Conservation (phyloP, 2,329 filamentous ascomycete genomes). For the Aureobasidium uvarum region DNA sequence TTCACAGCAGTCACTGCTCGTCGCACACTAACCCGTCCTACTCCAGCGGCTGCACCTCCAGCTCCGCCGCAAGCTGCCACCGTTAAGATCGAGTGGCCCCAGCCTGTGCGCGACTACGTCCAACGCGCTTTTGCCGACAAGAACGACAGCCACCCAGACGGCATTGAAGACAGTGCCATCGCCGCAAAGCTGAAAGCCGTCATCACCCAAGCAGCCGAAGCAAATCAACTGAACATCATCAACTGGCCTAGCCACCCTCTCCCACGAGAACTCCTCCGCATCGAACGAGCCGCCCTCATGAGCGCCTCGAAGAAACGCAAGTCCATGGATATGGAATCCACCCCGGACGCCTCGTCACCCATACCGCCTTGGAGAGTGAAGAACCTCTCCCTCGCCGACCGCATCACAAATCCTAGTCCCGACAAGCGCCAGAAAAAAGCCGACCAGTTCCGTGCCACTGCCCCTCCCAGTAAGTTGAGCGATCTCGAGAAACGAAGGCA, state of each 20-base stretch:
- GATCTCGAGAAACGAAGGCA: constrained; percentile 85
- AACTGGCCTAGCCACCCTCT: constrained; percentile 83
- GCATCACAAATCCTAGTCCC: constrained; percentile 56
- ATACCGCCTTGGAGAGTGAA: constrained; percentile 69
- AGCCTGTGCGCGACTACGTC: constrained; percentile 82
- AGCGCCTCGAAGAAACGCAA: constrained; percentile 69
- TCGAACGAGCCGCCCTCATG: constrained; percentile 56
- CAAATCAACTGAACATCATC: constrained; percentile 65
- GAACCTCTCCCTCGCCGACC: constrained; percentile 72
- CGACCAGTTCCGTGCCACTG: constrained; percentile 42
- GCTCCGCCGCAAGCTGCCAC: constrained; percentile 30
- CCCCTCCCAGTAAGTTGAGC: constrained; percentile 76
- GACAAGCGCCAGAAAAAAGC: constrained; percentile 46
- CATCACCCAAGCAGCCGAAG: constrained; percentile 78
- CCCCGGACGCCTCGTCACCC: constrained; percentile 50
- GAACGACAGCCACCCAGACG: constrained; percentile 33
- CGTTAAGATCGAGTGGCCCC: constrained; percentile 71
- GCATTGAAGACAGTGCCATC: constrained; percentile 61
- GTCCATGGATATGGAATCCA: constrained; percentile 62
- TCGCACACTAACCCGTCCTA: constrained; percentile 39
- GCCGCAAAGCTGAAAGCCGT: constrained; percentile 80
- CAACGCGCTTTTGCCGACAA: constrained; percentile 82
- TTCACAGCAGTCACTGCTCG: constrained; percentile 50
- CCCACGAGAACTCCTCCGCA: constrained; percentile 77
- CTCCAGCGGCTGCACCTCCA: constrained; percentile 26